phyloP scores from a whole-genome alignment of 2,329 filamentous ascomycete genomes.

The Calonectria multiphialidica region DNA sequence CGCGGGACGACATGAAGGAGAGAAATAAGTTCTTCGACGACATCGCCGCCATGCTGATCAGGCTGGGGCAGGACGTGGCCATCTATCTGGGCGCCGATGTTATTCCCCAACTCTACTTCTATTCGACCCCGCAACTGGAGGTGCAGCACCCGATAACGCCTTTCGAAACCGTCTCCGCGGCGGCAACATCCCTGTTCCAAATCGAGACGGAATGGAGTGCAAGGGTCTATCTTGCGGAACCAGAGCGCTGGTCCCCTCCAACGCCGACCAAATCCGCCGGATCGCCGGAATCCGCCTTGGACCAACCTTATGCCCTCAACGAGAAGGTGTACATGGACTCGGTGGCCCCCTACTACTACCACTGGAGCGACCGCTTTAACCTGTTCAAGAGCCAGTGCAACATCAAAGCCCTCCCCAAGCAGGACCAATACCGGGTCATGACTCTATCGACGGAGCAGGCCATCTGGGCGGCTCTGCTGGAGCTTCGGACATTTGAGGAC shows the following conservation, averaged over 20 bases:
- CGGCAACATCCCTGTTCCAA: conserved; percentile 12
- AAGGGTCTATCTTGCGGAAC: conserved; percentile 4
- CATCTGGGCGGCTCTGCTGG: conserved; percentile 11
- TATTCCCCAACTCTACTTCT: conserved; percentile 29
- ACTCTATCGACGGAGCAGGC: conserved; percentile 21
- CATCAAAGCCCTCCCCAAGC: background rate
- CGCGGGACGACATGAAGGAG: background rate
- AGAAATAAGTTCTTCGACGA: conserved; percentile 17
- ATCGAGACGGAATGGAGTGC: conserved; percentile 24
- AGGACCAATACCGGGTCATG: conserved; percentile 16
- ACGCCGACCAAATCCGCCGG: background rate
- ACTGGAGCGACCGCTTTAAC: conserved; percentile 21
- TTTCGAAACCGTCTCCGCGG: conserved; percentile 21
- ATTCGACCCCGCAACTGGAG: background rate
- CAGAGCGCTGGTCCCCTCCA: background rate
- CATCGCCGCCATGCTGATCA: conserved; percentile 30
- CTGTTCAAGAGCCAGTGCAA: conserved; percentile 6
- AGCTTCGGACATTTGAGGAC: background rate
- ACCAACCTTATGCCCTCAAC: background rate
- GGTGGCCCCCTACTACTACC: conserved; percentile 6
- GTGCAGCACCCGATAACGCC: conserved; percentile 18
- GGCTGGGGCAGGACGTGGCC: conserved; percentile 28
- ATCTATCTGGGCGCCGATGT: conserved; percentile 31
- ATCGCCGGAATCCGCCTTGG: background rate
- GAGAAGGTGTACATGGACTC: conserved; percentile 1